Base-by-base conservation (phyloP, 2,329 filamentous ascomycete species). In the Alternaria sp. region DNA sequence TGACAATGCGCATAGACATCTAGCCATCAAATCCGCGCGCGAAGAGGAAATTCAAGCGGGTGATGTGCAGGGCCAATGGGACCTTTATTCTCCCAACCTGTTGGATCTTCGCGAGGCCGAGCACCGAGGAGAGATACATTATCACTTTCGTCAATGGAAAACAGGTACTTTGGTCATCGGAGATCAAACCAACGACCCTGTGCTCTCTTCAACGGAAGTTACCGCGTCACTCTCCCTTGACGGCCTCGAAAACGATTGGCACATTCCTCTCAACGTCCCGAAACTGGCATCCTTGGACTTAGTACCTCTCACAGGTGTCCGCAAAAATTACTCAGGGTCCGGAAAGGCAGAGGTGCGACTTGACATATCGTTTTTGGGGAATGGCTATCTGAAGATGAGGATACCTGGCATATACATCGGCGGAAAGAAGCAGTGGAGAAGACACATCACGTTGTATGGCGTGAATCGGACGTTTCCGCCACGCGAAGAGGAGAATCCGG, bases 151-250 rank as follows among this genome's bases (percentile, higher is more conserved):
- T 30, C 26, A 47, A 4, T 47, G 26, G 26, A 30, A 47, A 12
- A 14, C 26, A 3, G n/a, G 43, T 7, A 47, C 4, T 1, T 16
- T 47, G 1, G 4, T 14, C 1, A 20, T 47, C 2, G 43, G 26
- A 20, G 43, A 14, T 1, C 43, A 18, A 0, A 20, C 9, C 0
- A 8, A 1, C 0, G 6, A 20, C 2, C 3, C n/a, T 0, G 43
- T 3, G 6, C 43, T 30, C 11, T 32, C n/a, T 20, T 20, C n/a
- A 30, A 14, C 28, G 26, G 43, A 32, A 3, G 26, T 3, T 18
- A 47, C 5, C 8, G 43, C 26, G 28, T 12, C n/a, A 11, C 43
- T 47, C 18, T 47, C 26, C 0, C 26, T 30, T 1, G 0, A 0
- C n/a, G 26, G n/a, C 5, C 3, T 47, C 1, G 12, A 20, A 4